Base-by-base conservation (phyloP, 495 filamentous ascomycete genomes). In the Aspergillus carlsbadensis region DNA sequence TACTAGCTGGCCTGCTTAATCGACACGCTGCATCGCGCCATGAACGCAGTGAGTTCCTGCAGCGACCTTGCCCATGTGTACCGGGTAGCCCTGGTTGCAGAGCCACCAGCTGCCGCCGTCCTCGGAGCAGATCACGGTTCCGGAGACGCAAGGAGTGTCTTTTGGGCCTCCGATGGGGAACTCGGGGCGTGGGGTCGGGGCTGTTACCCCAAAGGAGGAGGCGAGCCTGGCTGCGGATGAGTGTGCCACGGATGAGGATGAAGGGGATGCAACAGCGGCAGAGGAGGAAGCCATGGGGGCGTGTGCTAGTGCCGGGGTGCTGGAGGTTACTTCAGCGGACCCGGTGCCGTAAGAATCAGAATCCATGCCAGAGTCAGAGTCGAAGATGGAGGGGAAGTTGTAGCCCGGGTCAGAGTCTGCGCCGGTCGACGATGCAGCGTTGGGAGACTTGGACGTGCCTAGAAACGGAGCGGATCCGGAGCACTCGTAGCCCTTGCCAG, bases 61-160 rank as follows among this genome's bases (percentile, higher is more conserved):
- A 24, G 77, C 72, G 2, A 78, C 75, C 10, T 59, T 40, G 21
- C 74, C 74, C 73, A 78, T 78, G 59, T 57, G 64, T 33, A 77
- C 58, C 5, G 69, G 66, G 5, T 26, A 46, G 5, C 66, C 65
- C 49, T 74, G 48, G 45, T 47, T 54, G 64, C 75, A 78, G 54
- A 74, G 61, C 21, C 67, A 71, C 67, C 70, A 78, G 39, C 54
- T 52, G 6, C 14, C 57, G 17, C 75, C 76, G 52, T 78, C 71
- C 10, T 69, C 57, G 2, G 66, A 59, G 59, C 77, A 79, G 21
- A 77, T 54, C 22, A 78, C 65, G 26, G 66, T 61, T 11, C 72
- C 67, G 22, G 64, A 47, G 4, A 29, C 40, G 54, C 72, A 75
- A 6, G 49, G n/a, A 20, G 52, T 62, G 26, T 54, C 17, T 17